phyloP scores from a whole-genome alignment of 2,329 filamentous ascomycete species.

The Pseudopithomyces maydicus region DNA sequence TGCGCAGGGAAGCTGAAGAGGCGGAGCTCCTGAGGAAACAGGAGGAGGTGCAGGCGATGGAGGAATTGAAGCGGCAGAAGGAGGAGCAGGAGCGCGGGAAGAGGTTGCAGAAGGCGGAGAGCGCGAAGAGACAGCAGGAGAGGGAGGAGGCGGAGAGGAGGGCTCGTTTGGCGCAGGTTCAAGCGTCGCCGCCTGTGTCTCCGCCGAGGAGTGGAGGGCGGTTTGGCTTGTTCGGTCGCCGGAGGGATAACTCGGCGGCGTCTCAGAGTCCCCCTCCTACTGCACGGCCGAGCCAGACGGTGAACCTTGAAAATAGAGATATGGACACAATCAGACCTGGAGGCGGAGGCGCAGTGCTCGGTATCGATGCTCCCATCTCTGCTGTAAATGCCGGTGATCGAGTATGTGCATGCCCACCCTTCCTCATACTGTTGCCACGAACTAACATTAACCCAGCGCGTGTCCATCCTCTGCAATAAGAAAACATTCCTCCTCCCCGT shows the following conservation, averaged over 20 bases:
- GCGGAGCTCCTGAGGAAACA: conserved; percentile 18
- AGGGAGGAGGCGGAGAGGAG: conserved; percentile 37
- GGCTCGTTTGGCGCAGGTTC: conserved; percentile 21
- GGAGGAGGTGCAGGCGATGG: conserved; percentile 34
- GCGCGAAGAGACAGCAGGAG: conserved; percentile 28
- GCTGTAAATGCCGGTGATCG: conserved; percentile 81
- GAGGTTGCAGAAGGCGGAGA: conserved; percentile 37
- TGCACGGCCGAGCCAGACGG: conserved; percentile 26
- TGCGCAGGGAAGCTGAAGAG: conserved; percentile 33
- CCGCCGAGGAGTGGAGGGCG: conserved; percentile 36
- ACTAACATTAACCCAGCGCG: conserved; percentile 56
- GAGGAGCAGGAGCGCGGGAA: conserved; percentile 40
- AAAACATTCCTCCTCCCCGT: conserved; percentile 73
- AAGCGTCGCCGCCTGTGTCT: conserved; percentile 29
- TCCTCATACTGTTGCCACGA: neutral
- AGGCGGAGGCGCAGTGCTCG: conserved; percentile 56
- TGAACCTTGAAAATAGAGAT: conserved; percentile 27
- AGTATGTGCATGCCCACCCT: conserved; percentile 53
- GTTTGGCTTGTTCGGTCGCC: conserved; percentile 40
- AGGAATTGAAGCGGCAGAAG: conserved; percentile 31
- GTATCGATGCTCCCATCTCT: conserved; percentile 77
- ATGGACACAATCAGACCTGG: conserved; percentile 48
- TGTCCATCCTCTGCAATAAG: conserved; percentile 74
- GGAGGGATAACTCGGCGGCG: conserved; percentile 36
- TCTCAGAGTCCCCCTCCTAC: conserved; percentile 21